Conservation (phyloP, 331 rosid species). For the Spiraea crenata region DNA sequence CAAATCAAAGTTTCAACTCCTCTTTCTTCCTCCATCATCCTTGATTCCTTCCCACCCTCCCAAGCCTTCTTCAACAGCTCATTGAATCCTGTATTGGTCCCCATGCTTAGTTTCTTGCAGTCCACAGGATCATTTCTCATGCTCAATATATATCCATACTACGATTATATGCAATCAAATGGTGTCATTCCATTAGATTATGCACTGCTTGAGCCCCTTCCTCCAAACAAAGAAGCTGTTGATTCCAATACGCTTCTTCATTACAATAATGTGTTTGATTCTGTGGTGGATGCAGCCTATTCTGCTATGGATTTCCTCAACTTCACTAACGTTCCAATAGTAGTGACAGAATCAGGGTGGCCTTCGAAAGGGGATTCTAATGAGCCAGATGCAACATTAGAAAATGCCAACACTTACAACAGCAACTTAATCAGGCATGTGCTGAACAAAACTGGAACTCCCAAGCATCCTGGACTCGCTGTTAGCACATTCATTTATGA, state of each 20-base stretch:
- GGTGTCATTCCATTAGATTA: constrained; percentile 84
- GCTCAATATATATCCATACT: constrained; percentile 91
- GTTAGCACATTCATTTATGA: constrained; percentile 83
- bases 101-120: constrained; percentile 82
- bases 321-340: constrained; percentile 67
- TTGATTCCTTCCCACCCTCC: constrained; percentile 93
- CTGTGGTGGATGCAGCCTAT: constrained; percentile 87
- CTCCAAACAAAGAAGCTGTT: constrained; percentile 78
- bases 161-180: constrained; percentile 80
- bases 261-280: constrained; percentile 89
- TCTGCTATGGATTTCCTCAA: constrained; percentile 79
- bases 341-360: constrained; percentile 96
- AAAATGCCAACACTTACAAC: constrained; percentile 89
- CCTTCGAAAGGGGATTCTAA: constrained; percentile 72
- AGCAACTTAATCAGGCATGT: constrained; percentile 86
- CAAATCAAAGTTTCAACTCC: constrained; percentile 89
- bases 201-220: constrained; percentile 76
- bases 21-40: constrained; percentile 74
- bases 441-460: constrained; percentile 85
- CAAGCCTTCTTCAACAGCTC: constrained; percentile 85
- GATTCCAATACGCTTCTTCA: constrained; percentile 86
- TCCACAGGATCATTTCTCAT: constrained; percentile 70
- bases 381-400: constrained; percentile 87
- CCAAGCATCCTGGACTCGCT: constrained; percentile 77
- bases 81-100: constrained; percentile 57